Percentiles rank a stretch among this genome's conserved stretches.
phyloP scores from a whole-genome alignment of 495 filamentous ascomycete genomes.

The Articulospora tetracladia region DNA sequence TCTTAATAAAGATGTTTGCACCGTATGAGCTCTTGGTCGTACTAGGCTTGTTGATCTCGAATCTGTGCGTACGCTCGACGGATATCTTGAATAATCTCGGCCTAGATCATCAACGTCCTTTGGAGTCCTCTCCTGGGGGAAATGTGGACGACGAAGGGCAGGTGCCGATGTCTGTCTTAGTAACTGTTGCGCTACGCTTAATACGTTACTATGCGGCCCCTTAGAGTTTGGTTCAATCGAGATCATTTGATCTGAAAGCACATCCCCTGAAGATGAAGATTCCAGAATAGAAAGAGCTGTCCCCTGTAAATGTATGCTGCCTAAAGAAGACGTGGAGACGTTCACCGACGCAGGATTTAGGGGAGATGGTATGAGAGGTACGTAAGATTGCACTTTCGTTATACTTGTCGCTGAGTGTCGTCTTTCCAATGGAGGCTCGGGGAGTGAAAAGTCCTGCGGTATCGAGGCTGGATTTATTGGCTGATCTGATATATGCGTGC shows the following conservation, averaged over 20 bases:
- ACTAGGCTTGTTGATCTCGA: conserved; percentile 1
- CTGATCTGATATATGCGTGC: background rate
- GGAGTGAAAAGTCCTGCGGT: background rate
- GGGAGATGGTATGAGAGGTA: conserved; percentile 24
- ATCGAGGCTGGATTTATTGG: conserved; percentile 2
- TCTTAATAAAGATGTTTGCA: conserved; percentile 27
- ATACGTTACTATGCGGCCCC: background rate
- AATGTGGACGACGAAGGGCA: background rate
- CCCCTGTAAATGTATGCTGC: background rate
- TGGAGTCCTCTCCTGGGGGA: conserved; percentile 11
- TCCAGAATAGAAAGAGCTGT: conserved; percentile 5
- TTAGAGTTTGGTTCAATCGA: background rate
- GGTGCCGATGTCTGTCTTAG: conserved; percentile 11
- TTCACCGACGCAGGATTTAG: conserved; percentile 19
- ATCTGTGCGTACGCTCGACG: conserved; percentile 2
- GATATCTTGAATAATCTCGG: conserved; percentile 43
- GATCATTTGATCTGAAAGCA: background rate
- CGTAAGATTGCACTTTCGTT: conserved; percentile 17
- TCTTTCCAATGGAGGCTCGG: background rate
- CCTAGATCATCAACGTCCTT: conserved; percentile 36
- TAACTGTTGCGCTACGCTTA: conserved; percentile 11
- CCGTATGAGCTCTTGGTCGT: background rate
- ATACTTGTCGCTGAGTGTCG: background rate
- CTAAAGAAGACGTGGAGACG: conserved; percentile 6
- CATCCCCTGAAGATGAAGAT: conserved; percentile 8